These are phyloP conservation scores for Phycomyces nitens DNA, from an alignment of 192 early-diverging fungal species.

Conservation along the genomic window DNA sequence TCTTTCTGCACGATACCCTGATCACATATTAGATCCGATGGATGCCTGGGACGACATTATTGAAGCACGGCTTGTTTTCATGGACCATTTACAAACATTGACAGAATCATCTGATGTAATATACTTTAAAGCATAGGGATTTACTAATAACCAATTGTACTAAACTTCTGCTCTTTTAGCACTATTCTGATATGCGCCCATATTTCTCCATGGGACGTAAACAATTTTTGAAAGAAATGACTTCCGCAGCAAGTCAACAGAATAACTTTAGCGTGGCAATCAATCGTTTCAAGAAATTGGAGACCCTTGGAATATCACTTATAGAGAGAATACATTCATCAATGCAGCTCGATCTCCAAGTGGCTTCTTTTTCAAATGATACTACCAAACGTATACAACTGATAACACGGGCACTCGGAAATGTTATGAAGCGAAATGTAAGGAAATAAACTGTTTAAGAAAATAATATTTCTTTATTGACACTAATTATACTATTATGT, in stretches of 20 bases:
- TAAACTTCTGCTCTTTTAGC: not conserved
- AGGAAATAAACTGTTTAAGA: too few relatives aligned
- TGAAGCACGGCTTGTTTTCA: slow-evolving; percentile 42
- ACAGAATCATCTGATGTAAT: not conserved
- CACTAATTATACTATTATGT: not conserved
- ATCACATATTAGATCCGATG: slow-evolving; percentile 44
- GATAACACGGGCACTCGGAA: slow-evolving; percentile 1
- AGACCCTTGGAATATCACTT: not conserved
- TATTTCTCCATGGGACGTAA: slow-evolving; percentile 25
- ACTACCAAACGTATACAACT: not conserved
- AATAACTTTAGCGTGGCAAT: slow-evolving; percentile 55
- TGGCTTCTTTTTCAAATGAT: not conserved
- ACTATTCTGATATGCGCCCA: not conserved
- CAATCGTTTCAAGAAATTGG: slow-evolving; percentile 33
- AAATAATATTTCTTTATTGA: not conserved
- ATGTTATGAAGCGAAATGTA: slow-evolving; percentile 5
- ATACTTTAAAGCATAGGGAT: not conserved
- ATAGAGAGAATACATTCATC: not conserved
- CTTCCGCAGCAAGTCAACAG: slow-evolving; percentile 58
- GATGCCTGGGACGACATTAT: slow-evolving; percentile 62
- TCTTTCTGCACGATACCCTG: slow-evolving; percentile 36
- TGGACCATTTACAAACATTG: slow-evolving; percentile 33
- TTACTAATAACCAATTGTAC: too few relatives aligned
- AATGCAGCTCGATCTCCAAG: slow-evolving; percentile 3
- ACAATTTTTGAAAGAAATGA: slow-evolving; percentile 38